phyloP scores from a whole-genome alignment of 2,329 filamentous ascomycete species.

The Coniella vitis region DNA sequence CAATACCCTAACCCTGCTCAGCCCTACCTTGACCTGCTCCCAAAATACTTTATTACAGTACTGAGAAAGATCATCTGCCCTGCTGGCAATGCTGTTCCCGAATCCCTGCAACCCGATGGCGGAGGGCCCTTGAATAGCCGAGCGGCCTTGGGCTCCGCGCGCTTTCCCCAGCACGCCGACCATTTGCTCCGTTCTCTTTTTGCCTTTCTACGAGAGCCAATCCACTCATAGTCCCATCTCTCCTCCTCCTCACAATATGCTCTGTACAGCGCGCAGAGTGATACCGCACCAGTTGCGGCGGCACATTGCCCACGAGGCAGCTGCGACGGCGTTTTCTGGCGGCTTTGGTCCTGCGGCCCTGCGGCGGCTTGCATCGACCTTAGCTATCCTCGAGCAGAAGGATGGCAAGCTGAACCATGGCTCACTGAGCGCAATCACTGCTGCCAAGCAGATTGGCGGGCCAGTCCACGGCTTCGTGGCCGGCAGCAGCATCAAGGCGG shows the following conservation, averaged over 20 bases:
- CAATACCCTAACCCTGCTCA: neutral
- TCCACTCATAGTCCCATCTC: neutral
- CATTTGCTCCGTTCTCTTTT: neutral
- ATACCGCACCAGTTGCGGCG: constrained; percentile 13
- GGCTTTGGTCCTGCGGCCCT: constrained; percentile 45
- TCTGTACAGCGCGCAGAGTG: constrained; percentile 13
- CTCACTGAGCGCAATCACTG: constrained; percentile 78
- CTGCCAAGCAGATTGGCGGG: constrained; percentile 80
- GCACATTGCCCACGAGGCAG: constrained; percentile 10
- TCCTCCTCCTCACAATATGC: constrained; percentile 5
- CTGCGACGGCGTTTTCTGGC: constrained; percentile 23
- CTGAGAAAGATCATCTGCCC: too few species aligned
- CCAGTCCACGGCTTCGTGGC: constrained; percentile 82
- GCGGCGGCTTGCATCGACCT: constrained; percentile 71
- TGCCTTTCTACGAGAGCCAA: neutral
- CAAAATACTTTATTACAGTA: too few species aligned
- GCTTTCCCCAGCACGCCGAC: too few species aligned
- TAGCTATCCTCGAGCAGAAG: constrained; percentile 87
- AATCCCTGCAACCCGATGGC: neutral
- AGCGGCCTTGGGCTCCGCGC: constrained; percentile 5
- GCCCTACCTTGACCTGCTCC: too few species aligned
- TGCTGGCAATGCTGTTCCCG: neutral
- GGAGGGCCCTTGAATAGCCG: constrained; percentile 13
- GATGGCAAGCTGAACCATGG: constrained; percentile 79
- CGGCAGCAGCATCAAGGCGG: constrained; percentile 66